A percentile compares a stretch with the other conserved stretches of the same genome.
These are phyloP conservation scores for Trametes punicea DNA, from an alignment of 768 basidiomycete genomes.

Conservation along the genomic window DNA sequence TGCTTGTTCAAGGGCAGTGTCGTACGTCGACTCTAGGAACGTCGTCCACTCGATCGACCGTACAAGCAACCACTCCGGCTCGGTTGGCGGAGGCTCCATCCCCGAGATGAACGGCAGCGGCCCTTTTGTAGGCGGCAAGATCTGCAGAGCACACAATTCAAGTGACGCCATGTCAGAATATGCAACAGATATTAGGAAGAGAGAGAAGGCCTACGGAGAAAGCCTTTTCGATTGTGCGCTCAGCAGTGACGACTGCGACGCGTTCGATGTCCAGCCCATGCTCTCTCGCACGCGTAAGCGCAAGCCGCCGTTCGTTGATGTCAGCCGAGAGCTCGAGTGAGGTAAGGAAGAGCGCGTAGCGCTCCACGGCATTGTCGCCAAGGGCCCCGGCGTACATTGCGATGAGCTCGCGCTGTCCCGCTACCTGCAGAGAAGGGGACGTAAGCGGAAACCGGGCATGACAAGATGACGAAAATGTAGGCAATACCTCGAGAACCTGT, in stretches of 20 bases:
- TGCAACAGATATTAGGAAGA: neutral
- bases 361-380: slow-evolving; percentile 86
- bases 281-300: slow-evolving; percentile 73
- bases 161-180: neutral
- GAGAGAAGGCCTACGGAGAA: slow-evolving; percentile 47
- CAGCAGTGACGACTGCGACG: slow-evolving; percentile 80
- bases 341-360: slow-evolving; percentile 88
- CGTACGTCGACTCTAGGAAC: slow-evolving; percentile 67
- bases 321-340: slow-evolving; percentile 66
- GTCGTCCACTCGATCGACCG: slow-evolving; percentile 94
- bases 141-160: slow-evolving; percentile 31
- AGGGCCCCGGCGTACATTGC: slow-evolving; percentile 92
- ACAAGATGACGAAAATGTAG: slow-evolving; percentile 10
- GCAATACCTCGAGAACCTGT: slow-evolving; percentile 78
- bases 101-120: slow-evolving; percentile 59
- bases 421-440: slow-evolving; percentile 40
- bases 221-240: slow-evolving; percentile 67
- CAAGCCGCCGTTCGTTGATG: slow-evolving; percentile 59
- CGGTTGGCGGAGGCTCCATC: slow-evolving; percentile 52
- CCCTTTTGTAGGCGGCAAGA: slow-evolving; percentile 51
- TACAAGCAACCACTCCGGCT: slow-evolving; percentile 62
- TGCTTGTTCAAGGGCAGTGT: slow-evolving; percentile 78
- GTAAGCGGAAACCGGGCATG: neutral
- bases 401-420: slow-evolving; percentile 81
- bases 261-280: slow-evolving; percentile 80